A percentile compares a stretch with the other conserved stretches of the same genome.
phyloP scores from a whole-genome alignment of 495 filamentous ascomycete genomes.

The Aspergillus bridgeri region DNA sequence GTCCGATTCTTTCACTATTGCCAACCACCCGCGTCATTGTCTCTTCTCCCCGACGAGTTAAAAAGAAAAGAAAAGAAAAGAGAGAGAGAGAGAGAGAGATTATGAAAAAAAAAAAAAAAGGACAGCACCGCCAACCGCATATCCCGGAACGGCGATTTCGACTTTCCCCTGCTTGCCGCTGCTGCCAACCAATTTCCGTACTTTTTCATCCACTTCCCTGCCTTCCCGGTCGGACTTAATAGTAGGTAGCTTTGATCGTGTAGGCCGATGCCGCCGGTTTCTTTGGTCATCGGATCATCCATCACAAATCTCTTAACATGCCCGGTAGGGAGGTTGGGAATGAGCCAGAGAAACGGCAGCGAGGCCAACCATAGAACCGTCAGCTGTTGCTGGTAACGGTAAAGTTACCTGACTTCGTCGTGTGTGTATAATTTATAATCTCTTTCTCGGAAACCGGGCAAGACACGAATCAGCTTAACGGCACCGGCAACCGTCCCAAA shows the following conservation, averaged over 20 bases:
- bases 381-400: not conserved
- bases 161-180: conserved; percentile 24
- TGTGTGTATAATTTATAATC: too few relatives aligned
- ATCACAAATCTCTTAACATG: not conserved
- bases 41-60: conserved; percentile 8
- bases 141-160: conserved; percentile 18
- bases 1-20: conserved; percentile 21
- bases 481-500: conserved; percentile 18
- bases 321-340: too few relatives aligned
- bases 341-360: not conserved
- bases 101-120: conserved; percentile 7
- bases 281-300: conserved; percentile 12
- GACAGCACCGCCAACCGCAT: conserved; percentile 9
- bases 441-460: conserved; percentile 21
- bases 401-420: not conserved
- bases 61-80: conserved; percentile 2
- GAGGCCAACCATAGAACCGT: conserved; percentile 1
- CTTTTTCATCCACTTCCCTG: conserved; percentile 10
- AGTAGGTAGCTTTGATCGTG: conserved; percentile 19
- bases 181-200: conserved; percentile 22
- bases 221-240: conserved; percentile 16
- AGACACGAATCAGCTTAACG: conserved; percentile 22
- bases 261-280: conserved; percentile 21
- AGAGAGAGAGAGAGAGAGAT: too few relatives aligned
- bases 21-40: conserved; percentile 16